These are phyloP conservation scores for Murraya paniculata DNA, from an alignment of 345 rosid genomes.

Conservation along the genomic window DNA sequence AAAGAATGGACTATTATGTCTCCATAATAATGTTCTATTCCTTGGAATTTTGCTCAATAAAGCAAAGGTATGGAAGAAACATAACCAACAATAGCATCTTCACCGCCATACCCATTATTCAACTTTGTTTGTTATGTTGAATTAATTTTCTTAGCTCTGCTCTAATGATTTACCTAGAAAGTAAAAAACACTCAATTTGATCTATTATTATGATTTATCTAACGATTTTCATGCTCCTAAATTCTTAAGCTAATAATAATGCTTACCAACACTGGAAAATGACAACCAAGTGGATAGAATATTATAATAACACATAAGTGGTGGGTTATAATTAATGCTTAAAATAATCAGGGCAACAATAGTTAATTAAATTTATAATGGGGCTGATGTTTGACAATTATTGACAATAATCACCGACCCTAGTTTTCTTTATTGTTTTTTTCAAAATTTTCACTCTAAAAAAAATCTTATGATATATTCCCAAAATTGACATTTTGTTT, in stretches of 20 bases:
- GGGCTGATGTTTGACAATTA: not conserved
- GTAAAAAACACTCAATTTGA: too few species aligned
- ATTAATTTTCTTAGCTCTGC: too few species aligned
- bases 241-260: too few species aligned
- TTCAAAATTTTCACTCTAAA: not conserved
- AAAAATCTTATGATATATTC: not conserved
- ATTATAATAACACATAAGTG: not conserved
- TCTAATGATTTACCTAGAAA: too few species aligned
- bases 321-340: not conserved
- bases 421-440: not conserved
- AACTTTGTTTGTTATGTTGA: too few species aligned
- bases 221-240: too few species aligned
- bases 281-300: too few species aligned
- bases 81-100: too few species aligned
- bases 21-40: slow-evolving; percentile 12
- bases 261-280: too few species aligned
- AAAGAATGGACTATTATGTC: slow-evolving; percentile 22
- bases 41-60: slow-evolving; percentile 16
- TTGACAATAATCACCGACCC: not conserved
- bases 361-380: not conserved
- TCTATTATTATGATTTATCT: too few species aligned
- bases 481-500: not conserved
- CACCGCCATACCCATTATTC: too few species aligned
- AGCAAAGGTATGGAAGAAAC: too few species aligned
- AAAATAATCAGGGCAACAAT: not conserved